Percentiles rank a stretch among this genome's conserved stretches.
phyloP scores from a whole-genome alignment of 2,329 filamentous ascomycete species.

The Elsinoe fawcettii region DNA sequence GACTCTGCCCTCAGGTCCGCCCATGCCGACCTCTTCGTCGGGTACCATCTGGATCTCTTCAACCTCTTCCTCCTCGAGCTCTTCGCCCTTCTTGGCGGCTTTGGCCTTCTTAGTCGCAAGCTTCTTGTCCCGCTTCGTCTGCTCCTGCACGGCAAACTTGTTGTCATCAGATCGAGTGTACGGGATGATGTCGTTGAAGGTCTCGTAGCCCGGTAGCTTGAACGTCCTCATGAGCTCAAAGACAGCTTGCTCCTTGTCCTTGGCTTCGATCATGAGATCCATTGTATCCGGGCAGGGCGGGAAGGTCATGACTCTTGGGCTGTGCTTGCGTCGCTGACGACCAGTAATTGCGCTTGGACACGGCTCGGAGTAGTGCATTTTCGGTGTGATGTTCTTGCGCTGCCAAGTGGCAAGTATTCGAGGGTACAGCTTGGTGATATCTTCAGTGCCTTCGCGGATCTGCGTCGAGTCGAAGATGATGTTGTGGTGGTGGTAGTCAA shows the following conservation, averaged over 20 bases:
- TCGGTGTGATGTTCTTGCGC: constrained; percentile 76
- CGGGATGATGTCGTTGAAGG: constrained; percentile 68
- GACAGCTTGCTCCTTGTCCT: constrained; percentile 94
- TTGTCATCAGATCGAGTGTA: constrained; percentile 71
- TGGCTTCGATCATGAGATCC: constrained; percentile 99
- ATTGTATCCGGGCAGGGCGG: constrained; percentile 76
- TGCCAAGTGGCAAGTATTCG: constrained; percentile 79
- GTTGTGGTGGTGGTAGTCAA: constrained; percentile 94
- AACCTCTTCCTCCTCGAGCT: constrained; percentile 30
- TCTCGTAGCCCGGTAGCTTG: constrained; percentile 70
- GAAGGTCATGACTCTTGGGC: constrained; percentile 65
- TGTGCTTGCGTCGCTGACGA: constrained; percentile 76
- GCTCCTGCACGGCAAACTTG: constrained; percentile 35
- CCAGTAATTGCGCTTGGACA: constrained; percentile 67
- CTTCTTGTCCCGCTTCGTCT: constrained; percentile 30
- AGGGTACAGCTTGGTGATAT: constrained; percentile 67
- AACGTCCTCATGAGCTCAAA: constrained; percentile 89
- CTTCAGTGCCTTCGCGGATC: constrained; percentile 74
- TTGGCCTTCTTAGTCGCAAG: constrained; percentile 38
- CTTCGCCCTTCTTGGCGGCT: constrained; percentile 33
- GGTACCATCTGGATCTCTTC: constrained; percentile 43
- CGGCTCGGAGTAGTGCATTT: constrained; percentile 94
- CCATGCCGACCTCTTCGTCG: constrained; percentile 73
- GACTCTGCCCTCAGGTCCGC: constrained; percentile 69
- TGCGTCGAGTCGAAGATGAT: constrained; percentile 71